phyloP scores from a whole-genome alignment of 805 yeast species.

The Danielia reshetovae region DNA sequence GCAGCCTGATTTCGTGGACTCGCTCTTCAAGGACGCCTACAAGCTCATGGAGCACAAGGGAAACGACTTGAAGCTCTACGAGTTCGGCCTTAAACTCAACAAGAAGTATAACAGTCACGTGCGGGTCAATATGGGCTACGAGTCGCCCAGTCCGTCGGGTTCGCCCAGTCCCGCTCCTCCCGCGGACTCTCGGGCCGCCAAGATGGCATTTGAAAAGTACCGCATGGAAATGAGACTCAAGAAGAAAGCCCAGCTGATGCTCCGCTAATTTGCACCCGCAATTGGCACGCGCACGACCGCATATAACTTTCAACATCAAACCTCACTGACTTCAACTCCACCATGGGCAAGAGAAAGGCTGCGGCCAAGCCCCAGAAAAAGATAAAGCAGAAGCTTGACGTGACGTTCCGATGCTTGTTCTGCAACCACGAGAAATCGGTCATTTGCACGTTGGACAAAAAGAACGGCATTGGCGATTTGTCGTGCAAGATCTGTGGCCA shows the following conservation, averaged over 20 bases:
- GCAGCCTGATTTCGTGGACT: slow-evolving; percentile 19
- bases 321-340: neutral
- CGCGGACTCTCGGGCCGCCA: slow-evolving; percentile 27
- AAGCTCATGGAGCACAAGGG: slow-evolving; percentile 29
- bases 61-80: slow-evolving; percentile 36
- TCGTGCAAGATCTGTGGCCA: slow-evolving; percentile 94
- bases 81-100: slow-evolving; percentile 38
- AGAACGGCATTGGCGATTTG: slow-evolving; percentile 75
- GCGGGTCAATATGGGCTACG: slow-evolving; percentile 22
- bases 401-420: slow-evolving; percentile 84
- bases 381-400: slow-evolving; percentile 72
- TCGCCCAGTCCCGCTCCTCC: slow-evolving; percentile 9
- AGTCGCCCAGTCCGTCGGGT: neutral
- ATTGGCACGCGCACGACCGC: slow-evolving; percentile 1
- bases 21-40: slow-evolving; percentile 31
- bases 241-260: slow-evolving; percentile 31
- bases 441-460: slow-evolving; percentile 82
- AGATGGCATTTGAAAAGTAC: slow-evolving; percentile 41
- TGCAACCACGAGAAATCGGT: slow-evolving; percentile 96
- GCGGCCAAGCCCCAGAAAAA: slow-evolving; percentile 72
- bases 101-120: slow-evolving; percentile 36
- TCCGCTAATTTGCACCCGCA: neutral
- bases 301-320: neutral
- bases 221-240: slow-evolving; percentile 46
- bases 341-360: slow-evolving; percentile 77